Percentiles rank a stretch among this genome's conserved stretches.
phyloP scores from a whole-genome alignment of 2,329 filamentous ascomycete genomes.

The Podosphaera xanthii region DNA sequence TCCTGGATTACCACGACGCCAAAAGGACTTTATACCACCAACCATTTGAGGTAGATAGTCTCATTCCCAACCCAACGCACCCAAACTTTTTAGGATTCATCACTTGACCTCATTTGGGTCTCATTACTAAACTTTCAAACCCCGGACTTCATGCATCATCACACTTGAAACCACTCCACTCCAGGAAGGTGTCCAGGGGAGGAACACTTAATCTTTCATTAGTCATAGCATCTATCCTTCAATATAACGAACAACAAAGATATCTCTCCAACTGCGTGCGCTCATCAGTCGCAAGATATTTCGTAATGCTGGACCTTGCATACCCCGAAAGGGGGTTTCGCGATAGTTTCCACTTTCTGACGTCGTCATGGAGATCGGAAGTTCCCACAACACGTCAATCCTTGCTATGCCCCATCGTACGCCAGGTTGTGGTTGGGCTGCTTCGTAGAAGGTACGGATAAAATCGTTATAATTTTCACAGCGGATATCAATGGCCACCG shows the following conservation, averaged over 20 bases:
- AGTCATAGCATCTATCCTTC: neutral
- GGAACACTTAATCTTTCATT: no score
- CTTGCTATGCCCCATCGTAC: neutral
- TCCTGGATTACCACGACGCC: no score
- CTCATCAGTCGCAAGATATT: neutral
- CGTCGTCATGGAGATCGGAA: neutral
- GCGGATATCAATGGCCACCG: neutral
- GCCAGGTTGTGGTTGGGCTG: neutral
- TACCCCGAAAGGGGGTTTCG: neutral
- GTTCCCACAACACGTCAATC: neutral
- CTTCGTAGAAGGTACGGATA: neutral
- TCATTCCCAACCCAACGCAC: no score
- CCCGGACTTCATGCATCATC: no score
- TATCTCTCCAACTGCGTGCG: neutral
- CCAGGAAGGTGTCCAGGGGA: no score
- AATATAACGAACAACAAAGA: neutral
- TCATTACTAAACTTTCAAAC: no score
- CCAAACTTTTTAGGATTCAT: no score
- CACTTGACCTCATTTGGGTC: no score
- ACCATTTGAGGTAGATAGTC: no score
- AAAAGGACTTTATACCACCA: no score
- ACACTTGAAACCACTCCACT: no score
- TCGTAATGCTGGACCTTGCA: neutral
- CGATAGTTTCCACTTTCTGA: neutral
- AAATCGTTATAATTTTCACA: neutral